phyloP scores from a whole-genome alignment of 225 moss, liverwort and hornwort species.

The Asterella californica region DNA sequence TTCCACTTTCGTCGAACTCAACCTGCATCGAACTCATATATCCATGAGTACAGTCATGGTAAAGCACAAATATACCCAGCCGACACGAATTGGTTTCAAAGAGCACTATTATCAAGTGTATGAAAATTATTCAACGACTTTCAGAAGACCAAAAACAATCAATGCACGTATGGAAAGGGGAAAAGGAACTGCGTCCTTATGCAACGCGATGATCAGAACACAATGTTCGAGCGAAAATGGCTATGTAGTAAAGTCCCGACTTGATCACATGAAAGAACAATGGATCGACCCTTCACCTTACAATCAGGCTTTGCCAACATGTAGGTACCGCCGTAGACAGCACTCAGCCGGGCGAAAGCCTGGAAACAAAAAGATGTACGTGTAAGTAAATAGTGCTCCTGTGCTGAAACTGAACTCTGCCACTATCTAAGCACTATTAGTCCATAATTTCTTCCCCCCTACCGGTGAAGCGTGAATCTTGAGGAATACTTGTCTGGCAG shows the following conservation, averaged over 20 bases:
- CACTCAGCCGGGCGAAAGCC: conserved; percentile 98
- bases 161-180: too few relatives aligned
- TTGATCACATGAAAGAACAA: background rate
- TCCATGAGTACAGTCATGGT: background rate
- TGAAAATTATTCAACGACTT: too few relatives aligned
- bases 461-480: background rate
- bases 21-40: conserved; percentile 43
- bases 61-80: background rate
- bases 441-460: background rate
- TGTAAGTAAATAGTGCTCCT: background rate
- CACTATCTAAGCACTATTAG: background rate
- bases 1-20: conserved; percentile 86
- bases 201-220: background rate
- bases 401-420: background rate
- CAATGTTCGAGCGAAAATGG: background rate
- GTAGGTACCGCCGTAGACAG: conserved; percentile 96
- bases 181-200: too few relatives aligned
- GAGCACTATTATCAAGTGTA: too few relatives aligned
- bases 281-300: conserved; percentile 48
- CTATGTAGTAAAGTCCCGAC: background rate
- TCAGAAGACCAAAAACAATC: too few relatives aligned
- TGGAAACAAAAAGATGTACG: conserved; percentile 18
- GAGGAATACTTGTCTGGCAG: background rate
- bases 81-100: background rate
- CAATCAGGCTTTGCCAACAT: conserved; percentile 98